Evolutionary conservation across 169 alveolate species (phyloP).

Genomic region (Plasmodium sp.): DNA sequence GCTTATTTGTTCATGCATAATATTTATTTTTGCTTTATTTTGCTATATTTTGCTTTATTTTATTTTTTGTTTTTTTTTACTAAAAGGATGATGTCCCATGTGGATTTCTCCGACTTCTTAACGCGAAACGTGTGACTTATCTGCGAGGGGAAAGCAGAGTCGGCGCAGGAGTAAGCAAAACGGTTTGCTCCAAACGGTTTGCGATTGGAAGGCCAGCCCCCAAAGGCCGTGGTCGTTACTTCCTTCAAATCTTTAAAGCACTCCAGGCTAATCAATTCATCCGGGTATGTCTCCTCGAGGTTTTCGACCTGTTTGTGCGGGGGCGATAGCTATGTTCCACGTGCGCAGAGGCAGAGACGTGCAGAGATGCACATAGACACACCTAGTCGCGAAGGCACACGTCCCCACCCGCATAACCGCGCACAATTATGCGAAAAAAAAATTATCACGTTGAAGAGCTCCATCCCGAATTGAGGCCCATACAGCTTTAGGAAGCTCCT

Average conservation of each 20-base stretch:
- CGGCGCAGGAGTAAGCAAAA: neutral
- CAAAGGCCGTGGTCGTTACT: neutral
- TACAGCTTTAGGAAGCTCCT: constrained; percentile 46
- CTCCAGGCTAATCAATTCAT: neutral
- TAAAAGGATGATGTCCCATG: constrained; percentile 56
- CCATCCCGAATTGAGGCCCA: constrained; percentile 75
- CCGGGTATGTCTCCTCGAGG: constrained; percentile 3
- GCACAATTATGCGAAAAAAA: neutral
- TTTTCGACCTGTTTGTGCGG: constrained; percentile 21
- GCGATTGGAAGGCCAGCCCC: neutral
- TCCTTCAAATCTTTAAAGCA: constrained; percentile 26
- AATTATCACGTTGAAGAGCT: constrained; percentile 18
- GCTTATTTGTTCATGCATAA: neutral
- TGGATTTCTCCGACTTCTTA: constrained; percentile 64
- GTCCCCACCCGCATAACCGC: neutral
- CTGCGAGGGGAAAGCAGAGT: neutral
- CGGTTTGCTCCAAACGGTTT: neutral
- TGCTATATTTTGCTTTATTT: neutral
- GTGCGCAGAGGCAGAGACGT: neutral
- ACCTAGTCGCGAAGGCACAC: neutral
- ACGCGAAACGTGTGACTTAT: constrained; percentile 20
- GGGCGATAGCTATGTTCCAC: neutral
- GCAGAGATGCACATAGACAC: neutral
- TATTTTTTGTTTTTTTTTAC: neutral
- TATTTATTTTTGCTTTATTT: neutral